Evolutionary conservation across 2,329 filamentous ascomycete species (phyloP), one percentile per base, ranked within the genome.

Genomic region (Pyrenophora teres): DNA sequence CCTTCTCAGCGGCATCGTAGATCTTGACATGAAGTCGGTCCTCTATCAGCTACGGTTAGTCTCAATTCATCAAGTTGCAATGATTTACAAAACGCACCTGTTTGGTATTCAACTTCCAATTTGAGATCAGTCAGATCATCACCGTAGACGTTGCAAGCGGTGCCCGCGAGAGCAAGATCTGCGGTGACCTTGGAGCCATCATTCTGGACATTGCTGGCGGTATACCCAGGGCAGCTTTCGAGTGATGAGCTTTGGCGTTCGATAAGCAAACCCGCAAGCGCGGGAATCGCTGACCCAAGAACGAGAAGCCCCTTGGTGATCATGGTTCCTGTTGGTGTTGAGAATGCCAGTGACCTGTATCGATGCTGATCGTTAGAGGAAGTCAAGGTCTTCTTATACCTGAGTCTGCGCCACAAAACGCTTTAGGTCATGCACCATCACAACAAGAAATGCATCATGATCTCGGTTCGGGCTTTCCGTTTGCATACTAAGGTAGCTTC

Each of bases 1-100:
- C 87, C 25, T 84, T 79, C 59, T 88, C 81, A 15, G 78, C 81
- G 2, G 80, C 78, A 69, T 92, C 89, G 56, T 86, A 83, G 50
- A 91, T 89, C 63, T 87, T 82, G 63, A 91, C 85, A 67, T 90
- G 88, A 2, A 91, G 80, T 19, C 87, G 85, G 35, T 78, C 78
- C 39, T 83, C 85, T 87, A 19, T 4, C 7, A 4, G 3, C 2
- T 8, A 12, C 25, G 27, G 10, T 64, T 37, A 59, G 56, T 33
- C 72, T 59, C 85, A 77, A 6, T 1, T 85, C 85, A 19, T 45
- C 90, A 87, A 62, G 84, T 80, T 40, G 91, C 75, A 50, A 85
- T 18, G 12, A 2, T 12, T 0, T 21, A 7, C 3, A 81, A 6
- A 69, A 65, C 58, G 15, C 48, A 85, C 83, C 78, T 35, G 80